These are phyloP conservation scores for Diaporthe vexans DNA, from an alignment of 2,329 filamentous ascomycete genomes.

Conservation along the genomic window DNA sequence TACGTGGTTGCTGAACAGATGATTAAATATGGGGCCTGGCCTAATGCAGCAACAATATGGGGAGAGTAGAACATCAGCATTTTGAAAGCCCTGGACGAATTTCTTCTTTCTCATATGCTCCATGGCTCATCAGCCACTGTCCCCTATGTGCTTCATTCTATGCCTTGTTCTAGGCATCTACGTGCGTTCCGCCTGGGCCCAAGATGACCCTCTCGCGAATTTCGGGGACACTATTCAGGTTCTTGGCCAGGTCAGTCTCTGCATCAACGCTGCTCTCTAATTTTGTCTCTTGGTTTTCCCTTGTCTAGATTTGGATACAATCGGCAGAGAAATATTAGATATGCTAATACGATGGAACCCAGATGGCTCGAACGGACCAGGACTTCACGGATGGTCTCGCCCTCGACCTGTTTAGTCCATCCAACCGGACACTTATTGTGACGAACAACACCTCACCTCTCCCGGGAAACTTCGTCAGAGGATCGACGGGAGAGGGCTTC, in stretches of 20 bases:
- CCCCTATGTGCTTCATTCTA: not conserved
- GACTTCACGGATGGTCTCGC: constrained; percentile 19
- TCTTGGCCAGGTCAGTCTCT: constrained; percentile 12
- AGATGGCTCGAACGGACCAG: constrained; percentile 24
- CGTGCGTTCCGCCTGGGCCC: too few species aligned
- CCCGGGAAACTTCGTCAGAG: constrained; percentile 17
- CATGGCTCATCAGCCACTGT: not conserved
- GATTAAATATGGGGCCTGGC: constrained; percentile 1
- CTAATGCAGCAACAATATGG: not conserved
- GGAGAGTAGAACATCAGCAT: too few species aligned
- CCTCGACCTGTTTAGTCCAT: constrained; percentile 5
- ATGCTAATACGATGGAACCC: not conserved
- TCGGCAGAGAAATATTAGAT: not conserved
- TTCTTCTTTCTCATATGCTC: too few species aligned
- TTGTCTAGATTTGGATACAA: too few species aligned
- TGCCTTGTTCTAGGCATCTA: not conserved
- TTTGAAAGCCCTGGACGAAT: too few species aligned
- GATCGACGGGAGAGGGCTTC: constrained; percentile 7
- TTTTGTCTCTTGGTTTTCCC: too few species aligned
- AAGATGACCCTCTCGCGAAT: constrained; percentile 17
- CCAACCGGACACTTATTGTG: constrained; percentile 11
- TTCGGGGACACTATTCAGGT: constrained; percentile 14
- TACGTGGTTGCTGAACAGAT: not conserved
- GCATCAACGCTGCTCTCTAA: not conserved
- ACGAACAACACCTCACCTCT: constrained; percentile 10